A percentile compares a stretch with the other conserved stretches of the same genome.
These are phyloP conservation scores for Termitomyces sp. DNA, from an alignment of 768 basidiomycete genomes.

Conservation along the genomic window DNA sequence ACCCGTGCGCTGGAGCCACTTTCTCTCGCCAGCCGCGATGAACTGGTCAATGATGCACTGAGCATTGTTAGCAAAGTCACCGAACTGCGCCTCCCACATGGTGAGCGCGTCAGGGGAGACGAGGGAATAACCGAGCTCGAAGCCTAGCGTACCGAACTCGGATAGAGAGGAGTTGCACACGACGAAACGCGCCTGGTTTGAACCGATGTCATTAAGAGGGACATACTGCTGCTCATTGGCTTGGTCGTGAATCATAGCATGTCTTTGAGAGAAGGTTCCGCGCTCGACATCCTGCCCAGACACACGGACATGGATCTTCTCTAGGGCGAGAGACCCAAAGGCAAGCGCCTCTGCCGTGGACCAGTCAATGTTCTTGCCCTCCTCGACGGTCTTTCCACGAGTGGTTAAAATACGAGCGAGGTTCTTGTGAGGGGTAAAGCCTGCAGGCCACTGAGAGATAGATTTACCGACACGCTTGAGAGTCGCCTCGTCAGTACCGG, in stretches of 20 bases:
- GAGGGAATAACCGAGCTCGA: conserved; percentile 97
- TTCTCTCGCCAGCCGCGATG: conserved; percentile 94
- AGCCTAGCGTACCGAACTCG: conserved; percentile 91
- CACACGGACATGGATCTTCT: conserved; percentile 90
- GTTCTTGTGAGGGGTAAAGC: conserved; percentile 88
- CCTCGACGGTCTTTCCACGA: conserved; percentile 88
- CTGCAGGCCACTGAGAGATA: conserved; percentile 80
- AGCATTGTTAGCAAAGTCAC: conserved; percentile 97
- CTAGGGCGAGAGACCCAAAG: conserved; percentile 88
- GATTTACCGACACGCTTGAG: conserved; percentile 83
- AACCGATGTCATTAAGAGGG: conserved; percentile 83
- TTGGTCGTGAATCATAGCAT: conserved; percentile 97
- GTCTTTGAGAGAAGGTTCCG: conserved; percentile 97
- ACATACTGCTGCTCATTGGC: conserved; percentile 85
- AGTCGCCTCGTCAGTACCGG: conserved; percentile 71
- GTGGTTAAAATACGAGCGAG: conserved; percentile 85
- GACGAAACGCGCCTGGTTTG: conserved; percentile 87
- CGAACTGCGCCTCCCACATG: conserved; percentile 99
- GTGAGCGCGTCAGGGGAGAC: conserved; percentile 91
- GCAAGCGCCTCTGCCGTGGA: conserved; percentile 97
- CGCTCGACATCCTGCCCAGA: conserved; percentile 99
- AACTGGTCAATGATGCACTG: conserved; percentile 99
- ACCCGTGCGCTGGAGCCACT: conserved; percentile 94
- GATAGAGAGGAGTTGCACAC: conserved; percentile 97
- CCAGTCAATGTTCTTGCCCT: conserved; percentile 94